Evolutionary conservation across 306 rosid species (phyloP).

Genomic region (Acacia crassicarpa): DNA sequence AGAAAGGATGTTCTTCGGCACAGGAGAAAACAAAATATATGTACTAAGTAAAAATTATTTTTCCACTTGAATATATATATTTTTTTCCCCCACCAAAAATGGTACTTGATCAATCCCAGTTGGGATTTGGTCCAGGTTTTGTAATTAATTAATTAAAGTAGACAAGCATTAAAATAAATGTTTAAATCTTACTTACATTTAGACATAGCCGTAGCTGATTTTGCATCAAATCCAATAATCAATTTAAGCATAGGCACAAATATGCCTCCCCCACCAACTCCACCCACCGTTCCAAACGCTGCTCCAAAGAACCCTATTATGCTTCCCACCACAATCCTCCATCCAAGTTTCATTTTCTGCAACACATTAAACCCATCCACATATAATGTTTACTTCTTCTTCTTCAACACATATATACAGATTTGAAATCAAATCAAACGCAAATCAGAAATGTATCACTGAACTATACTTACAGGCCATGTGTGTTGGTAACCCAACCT

Average conservation of each 20-base stretch:
- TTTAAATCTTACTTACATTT: slow-evolving; percentile 48
- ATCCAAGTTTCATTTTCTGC: slow-evolving; percentile 70
- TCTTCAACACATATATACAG: background rate
- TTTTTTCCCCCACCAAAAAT: too few species aligned
- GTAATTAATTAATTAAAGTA: background rate
- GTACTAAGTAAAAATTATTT: too few species aligned
- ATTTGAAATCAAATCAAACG: background rate
- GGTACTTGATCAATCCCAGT: too few species aligned
- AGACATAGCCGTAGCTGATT: slow-evolving; percentile 74
- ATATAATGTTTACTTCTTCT: background rate
- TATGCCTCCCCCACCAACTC: slow-evolving; percentile 88
- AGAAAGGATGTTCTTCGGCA: too few species aligned
- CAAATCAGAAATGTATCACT: background rate
- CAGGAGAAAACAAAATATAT: too few species aligned
- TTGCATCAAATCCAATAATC: slow-evolving; percentile 70
- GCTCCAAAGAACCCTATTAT: slow-evolving; percentile 69
- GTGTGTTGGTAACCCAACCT: slow-evolving; percentile 48
- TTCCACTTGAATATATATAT: too few species aligned
- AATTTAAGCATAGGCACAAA: slow-evolving; percentile 77
- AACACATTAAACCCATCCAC: background rate
- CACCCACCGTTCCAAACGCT: slow-evolving; percentile 84
- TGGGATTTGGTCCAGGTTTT: too few species aligned
- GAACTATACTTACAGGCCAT: slow-evolving; percentile 67
- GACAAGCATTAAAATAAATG: background rate
- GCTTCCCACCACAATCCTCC: slow-evolving; percentile 59